phyloP scores from a whole-genome alignment of 352 stramenopile genomes.

The Pythium coloratum region DNA sequence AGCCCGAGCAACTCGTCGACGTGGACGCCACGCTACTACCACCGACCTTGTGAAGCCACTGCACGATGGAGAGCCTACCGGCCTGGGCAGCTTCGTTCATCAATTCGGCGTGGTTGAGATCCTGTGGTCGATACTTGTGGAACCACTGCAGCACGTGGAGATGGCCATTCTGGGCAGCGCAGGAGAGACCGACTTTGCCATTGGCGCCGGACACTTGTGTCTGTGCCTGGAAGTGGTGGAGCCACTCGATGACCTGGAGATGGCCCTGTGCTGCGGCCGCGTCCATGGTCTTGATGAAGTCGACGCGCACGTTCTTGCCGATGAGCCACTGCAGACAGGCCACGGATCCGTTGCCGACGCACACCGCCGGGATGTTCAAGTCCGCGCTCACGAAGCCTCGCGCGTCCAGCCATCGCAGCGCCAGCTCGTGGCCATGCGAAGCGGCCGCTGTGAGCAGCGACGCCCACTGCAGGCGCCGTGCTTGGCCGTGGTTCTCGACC shows the following conservation, averaged over 20 bases:
- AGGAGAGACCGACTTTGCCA: neutral
- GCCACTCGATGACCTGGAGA: constrained; percentile 15
- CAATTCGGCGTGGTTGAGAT: constrained; percentile 4
- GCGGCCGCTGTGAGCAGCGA: neutral
- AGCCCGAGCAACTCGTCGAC: neutral
- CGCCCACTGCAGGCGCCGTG: neutral
- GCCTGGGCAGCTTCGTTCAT: constrained; percentile 5
- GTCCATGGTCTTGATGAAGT: constrained; percentile 3
- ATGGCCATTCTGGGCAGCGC: constrained; percentile 7
- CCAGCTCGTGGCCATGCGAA: neutral
- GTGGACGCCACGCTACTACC: neutral
- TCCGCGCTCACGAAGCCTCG: neutral
- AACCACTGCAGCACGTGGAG: constrained; percentile 23
- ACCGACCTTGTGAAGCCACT: constrained; percentile 16
- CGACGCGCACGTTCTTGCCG: neutral
- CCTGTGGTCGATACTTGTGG: constrained; percentile 7
- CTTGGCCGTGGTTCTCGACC: neutral
- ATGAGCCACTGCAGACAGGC: constrained; percentile 11
- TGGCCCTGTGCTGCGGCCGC: constrained; percentile 6
- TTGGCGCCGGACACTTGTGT: neutral
- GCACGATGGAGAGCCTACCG: constrained; percentile 11
- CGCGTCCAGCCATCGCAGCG: constrained; percentile 13
- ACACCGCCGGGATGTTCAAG: neutral
- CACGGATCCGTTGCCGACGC: constrained; percentile 1
- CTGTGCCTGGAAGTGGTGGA: neutral